Conservation (phyloP, 2,329 filamentous ascomycete species). For the Cyphellophora europaea region DNA sequence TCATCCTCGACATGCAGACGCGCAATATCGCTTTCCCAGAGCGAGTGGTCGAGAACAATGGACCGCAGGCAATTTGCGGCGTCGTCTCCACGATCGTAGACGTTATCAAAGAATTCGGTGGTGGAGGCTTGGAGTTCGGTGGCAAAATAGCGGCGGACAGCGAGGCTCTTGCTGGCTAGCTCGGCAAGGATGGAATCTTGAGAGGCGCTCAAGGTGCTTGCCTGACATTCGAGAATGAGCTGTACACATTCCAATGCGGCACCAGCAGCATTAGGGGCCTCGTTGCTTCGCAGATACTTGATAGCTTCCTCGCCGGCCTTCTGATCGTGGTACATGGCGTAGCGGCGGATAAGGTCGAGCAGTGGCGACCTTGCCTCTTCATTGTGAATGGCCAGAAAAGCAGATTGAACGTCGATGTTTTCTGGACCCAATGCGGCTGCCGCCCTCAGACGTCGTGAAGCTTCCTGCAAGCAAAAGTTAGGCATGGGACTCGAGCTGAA, state of each 20-base stretch:
- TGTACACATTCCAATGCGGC: conserved; percentile 34
- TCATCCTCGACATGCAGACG: conserved; percentile 36
- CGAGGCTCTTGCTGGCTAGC: conserved; percentile 32
- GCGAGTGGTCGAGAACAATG: conserved; percentile 34
- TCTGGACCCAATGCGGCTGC: conserved; percentile 38
- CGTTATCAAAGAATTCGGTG: conserved; percentile 38
- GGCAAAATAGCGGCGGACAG: conserved; percentile 34
- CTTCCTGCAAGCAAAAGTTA: conserved; percentile 33
- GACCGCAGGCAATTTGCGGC: conserved; percentile 37
- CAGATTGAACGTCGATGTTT: conserved; percentile 34
- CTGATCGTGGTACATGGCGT: conserved; percentile 31
- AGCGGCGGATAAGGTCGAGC: conserved; percentile 34
- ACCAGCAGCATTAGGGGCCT: conserved; percentile 30
- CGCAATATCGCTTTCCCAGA: conserved; percentile 33
- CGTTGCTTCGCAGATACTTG: conserved; percentile 32
- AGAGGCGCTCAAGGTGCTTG: conserved; percentile 26
- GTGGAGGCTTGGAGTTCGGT: conserved; percentile 32
- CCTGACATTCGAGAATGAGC: conserved; percentile 29
- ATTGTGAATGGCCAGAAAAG: conserved; percentile 35
- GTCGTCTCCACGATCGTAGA: conserved; percentile 38
- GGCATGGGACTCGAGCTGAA: too few species aligned
- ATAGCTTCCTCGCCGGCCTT: conserved; percentile 34
- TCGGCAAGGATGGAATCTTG: conserved; percentile 40
- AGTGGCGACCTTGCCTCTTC: conserved; percentile 23
- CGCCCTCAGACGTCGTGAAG: conserved; percentile 38